Evolutionary conservation across 768 basidiomycete species (phyloP).

Genomic region (Serendipita sp.): DNA sequence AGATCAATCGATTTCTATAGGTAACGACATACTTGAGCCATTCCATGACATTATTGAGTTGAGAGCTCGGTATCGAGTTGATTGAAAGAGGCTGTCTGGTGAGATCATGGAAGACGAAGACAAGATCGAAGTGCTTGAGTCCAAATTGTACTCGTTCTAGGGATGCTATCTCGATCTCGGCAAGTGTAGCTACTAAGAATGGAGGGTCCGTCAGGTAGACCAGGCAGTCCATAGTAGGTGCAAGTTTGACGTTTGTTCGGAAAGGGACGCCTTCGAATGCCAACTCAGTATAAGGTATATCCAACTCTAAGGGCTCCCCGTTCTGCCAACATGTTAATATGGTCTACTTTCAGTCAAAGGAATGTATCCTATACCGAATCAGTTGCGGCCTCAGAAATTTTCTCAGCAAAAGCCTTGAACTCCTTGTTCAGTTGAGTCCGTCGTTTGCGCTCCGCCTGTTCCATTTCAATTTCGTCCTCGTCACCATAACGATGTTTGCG

Average conservation of each 20-base stretch:
- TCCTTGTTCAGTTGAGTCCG: conserved; percentile 82
- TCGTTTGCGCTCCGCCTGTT: conserved; percentile 88
- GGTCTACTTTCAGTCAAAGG: background rate
- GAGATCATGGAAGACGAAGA: conserved; percentile 95
- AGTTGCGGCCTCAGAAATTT: conserved; percentile 71
- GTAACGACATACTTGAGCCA: conserved; percentile 76
- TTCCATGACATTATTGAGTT: conserved; percentile 94
- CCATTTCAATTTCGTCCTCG: conserved; percentile 98
- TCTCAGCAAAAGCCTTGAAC: conserved; percentile 85
- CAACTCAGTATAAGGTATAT: conserved; percentile 92
- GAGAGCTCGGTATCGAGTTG: conserved; percentile 81
- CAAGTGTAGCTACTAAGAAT: conserved; percentile 86
- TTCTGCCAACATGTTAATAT: conserved; percentile 27
- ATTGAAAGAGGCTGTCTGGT: conserved; percentile 83
- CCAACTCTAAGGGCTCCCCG: conserved; percentile 78
- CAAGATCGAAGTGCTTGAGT: conserved; percentile 91
- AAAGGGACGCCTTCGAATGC: conserved; percentile 95
- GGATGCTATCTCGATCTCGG: conserved; percentile 92
- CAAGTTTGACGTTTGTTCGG: conserved; percentile 83
- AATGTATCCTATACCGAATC: conserved; percentile 38
- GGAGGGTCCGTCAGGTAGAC: conserved; percentile 91
- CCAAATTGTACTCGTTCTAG: conserved; percentile 94
- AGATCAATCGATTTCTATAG: conserved; percentile 3
- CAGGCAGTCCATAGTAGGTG: conserved; percentile 92
- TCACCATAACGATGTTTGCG: conserved; percentile 93